Evolutionary conservation across 352 stramenopile genomes (phyloP), one percentile per base, ranked within the genome.

Genomic region (Globisporangium nunn): DNA sequence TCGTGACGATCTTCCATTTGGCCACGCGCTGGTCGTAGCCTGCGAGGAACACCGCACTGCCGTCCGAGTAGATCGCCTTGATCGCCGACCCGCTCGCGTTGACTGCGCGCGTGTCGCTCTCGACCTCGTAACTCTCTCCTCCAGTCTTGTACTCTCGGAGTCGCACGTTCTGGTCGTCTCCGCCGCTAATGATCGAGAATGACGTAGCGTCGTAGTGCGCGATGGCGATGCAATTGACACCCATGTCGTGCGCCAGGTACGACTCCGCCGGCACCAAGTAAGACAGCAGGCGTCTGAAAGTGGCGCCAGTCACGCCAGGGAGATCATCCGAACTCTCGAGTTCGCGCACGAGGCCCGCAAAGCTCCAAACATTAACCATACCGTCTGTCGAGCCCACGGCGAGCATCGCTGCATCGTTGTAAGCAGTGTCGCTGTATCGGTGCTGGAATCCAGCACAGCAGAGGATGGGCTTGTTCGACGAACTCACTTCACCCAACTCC

Each of bases 21-120:
- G 75, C 91, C 62, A 94, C 73, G 45, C 85, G 80, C 62, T 95
- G 85, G 59, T 95, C 85, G 54, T 95, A 95, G n/a, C 85, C 85
- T 6, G 65, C 83, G 44, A 68, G 62, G 60, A 87, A 87, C 39
- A 93, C 70, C 0, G 71, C 61, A 47, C 71, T 54, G 15, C 61
- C 63, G 12, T 80, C 58, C 52, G 62, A 76, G 2, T 67, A 71
- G 33, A 89, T 64, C 41, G 70, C 66, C 68, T 93, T 93, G 63
- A 95, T 87, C 11, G 85, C 85, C 40, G 85, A 93, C 3, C 83
- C 84, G 37, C 78, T 91, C 7, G 84, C 84, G 62, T 94, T 93
- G 3, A 81, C 58, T 0, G 59, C 59, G 14, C 66, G 65, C 46
- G 58, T 45, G 44, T 87, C 59, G 11, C 58, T 62, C 11, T 72